A percentile compares a stretch with the other conserved stretches of the same genome.
phyloP scores from a whole-genome alignment of 169 alveolate species.

The Cyclospora cayetanensis region DNA sequence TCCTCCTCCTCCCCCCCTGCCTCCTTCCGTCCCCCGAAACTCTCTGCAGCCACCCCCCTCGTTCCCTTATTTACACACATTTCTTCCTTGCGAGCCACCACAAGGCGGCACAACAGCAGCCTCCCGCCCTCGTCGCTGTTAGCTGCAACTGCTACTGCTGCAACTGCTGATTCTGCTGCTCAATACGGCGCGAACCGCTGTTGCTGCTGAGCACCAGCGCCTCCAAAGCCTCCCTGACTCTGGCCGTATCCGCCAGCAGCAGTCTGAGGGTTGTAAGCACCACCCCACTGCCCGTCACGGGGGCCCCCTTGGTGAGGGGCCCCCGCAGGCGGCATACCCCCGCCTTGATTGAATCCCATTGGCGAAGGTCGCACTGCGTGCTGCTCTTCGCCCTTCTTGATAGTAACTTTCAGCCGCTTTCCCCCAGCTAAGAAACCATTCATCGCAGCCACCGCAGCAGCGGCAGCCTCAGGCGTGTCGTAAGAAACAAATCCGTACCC shows the following conservation, averaged over 20 bases:
- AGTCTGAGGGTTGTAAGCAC: background rate
- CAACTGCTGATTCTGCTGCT: too few species aligned
- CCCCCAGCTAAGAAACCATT: constrained; percentile 89
- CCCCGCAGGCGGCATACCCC: background rate
- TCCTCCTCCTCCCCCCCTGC: too few species aligned
- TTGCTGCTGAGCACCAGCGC: background rate
- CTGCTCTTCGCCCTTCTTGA: constrained; percentile 90
- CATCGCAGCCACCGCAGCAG: constrained; percentile 90
- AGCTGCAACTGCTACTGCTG: too few species aligned
- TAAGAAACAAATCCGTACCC: constrained; percentile 94
- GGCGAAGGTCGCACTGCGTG: background rate
- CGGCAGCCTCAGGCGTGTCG: constrained; percentile 88
- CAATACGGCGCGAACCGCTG: background rate
- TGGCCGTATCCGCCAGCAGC: background rate
- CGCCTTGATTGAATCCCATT: background rate
- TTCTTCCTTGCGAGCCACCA: too few species aligned
- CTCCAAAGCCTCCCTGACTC: background rate
- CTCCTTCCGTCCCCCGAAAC: too few species aligned
- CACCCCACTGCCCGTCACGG: background rate
- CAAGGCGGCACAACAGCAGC: too few species aligned
- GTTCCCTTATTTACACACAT: too few species aligned
- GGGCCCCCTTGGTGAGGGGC: background rate
- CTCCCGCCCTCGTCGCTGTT: too few species aligned
- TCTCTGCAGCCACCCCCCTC: too few species aligned
- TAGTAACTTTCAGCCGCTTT: constrained; percentile 88